A percentile compares a stretch with the other conserved stretches of the same genome.
phyloP scores from a whole-genome alignment of 495 filamentous ascomycete species.

The Annulohypoxylon moriforme region DNA sequence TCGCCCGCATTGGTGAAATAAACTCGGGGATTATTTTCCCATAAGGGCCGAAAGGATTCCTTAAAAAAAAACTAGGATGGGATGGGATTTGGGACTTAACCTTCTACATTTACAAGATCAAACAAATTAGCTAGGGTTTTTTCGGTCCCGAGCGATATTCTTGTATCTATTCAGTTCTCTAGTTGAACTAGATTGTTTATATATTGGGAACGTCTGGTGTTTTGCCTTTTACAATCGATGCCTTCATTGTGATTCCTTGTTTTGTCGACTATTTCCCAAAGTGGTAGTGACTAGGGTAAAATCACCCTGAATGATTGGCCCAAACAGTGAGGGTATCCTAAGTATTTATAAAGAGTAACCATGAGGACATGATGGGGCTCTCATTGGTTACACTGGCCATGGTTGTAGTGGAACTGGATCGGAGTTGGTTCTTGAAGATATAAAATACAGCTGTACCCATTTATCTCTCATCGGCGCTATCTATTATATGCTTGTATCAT shows the following conservation, averaged over 20 bases:
- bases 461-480: too few species aligned
- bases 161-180: conserved; percentile 24
- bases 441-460: neutral
- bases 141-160: conserved; percentile 7
- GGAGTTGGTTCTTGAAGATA: neutral
- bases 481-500: too few species aligned
- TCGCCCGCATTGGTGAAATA: neutral
- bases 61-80: conserved; percentile 10
- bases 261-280: neutral
- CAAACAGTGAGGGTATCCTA: neutral
- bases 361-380: neutral
- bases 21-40: neutral
- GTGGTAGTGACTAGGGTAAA: neutral
- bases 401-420: neutral
- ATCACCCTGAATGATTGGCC: neutral
- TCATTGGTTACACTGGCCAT: neutral
- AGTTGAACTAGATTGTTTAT: conserved; percentile 4
- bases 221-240: neutral
- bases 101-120: conserved; percentile 13
- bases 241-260: neutral
- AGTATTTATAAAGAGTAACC: neutral
- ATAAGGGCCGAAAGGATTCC: neutral
- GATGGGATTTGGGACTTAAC: neutral
- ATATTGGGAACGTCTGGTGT: neutral
- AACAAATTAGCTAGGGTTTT: conserved; percentile 1